Conservation (phyloP, 2,329 filamentous ascomycete species). For the Didymella exigua region DNA sequence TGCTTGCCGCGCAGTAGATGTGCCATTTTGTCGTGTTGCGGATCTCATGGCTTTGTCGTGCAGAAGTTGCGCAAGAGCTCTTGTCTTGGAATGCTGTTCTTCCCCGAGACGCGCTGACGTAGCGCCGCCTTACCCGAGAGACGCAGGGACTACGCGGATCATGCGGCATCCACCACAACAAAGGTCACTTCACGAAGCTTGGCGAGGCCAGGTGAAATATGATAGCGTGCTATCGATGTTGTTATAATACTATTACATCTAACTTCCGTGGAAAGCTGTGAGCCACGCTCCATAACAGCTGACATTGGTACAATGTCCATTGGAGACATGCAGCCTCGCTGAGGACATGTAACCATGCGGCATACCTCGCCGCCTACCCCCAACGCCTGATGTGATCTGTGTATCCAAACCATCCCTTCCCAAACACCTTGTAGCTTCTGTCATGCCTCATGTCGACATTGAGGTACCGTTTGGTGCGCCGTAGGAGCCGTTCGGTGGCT, state of each 20-base stretch:
- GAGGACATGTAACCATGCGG: constrained; percentile 5
- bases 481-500: constrained; percentile 41
- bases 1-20: constrained; percentile 91
- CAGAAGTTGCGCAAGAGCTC: constrained; percentile 16
- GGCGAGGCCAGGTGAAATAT: not conserved
- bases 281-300: constrained; percentile 8
- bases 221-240: not conserved
- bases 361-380: not conserved
- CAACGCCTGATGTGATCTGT: constrained; percentile 28
- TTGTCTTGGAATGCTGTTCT: constrained; percentile 18
- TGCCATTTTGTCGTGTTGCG: constrained; percentile 65
- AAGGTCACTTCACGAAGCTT: constrained; percentile 8
- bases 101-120: constrained; percentile 12
- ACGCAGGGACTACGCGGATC: constrained; percentile 29
- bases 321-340: not conserved
- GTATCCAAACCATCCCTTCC: constrained; percentile 20
- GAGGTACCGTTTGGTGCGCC: constrained; percentile 34
- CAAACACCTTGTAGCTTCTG: not conserved
- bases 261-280: not conserved
- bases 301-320: not conserved
- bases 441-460: constrained; percentile 26
- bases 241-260: constrained; percentile 9
- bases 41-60: constrained; percentile 37
- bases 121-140: constrained; percentile 14
- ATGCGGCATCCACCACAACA: not conserved